Evolutionary conservation across 2,329 filamentous ascomycete genomes (phyloP).

Genomic region (Tolypocladium paradoxum): DNA sequence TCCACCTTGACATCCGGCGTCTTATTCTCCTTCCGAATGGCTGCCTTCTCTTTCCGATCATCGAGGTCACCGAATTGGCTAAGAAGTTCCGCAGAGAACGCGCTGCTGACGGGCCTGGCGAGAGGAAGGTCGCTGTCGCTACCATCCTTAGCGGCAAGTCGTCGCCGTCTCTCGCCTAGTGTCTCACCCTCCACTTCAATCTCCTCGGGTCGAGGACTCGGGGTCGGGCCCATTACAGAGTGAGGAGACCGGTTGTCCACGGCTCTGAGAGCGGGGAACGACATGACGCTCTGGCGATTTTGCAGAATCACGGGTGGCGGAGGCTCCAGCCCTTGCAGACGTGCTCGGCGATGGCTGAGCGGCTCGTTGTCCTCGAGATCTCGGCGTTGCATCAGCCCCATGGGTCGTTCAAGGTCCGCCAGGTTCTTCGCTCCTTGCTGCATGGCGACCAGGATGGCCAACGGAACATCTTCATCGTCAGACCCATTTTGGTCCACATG

Average conservation of each 20-base stretch:
- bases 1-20: constrained; percentile 28
- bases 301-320: constrained; percentile 23
- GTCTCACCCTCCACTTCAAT: constrained; percentile 54
- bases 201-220: constrained; percentile 32
- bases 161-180: constrained; percentile 52
- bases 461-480: constrained; percentile 76
- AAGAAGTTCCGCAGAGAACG: constrained; percentile 61
- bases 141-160: constrained; percentile 48
- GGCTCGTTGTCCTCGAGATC: constrained; percentile 91
- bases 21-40: constrained; percentile 28
- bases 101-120: constrained; percentile 48
- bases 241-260: not conserved
- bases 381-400: constrained; percentile 69
- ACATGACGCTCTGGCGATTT: constrained; percentile 34
- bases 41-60: constrained; percentile 23
- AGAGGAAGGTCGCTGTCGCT: constrained; percentile 34
- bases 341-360: constrained; percentile 62
- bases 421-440: constrained; percentile 40
- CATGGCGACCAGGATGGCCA: constrained; percentile 65
- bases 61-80: constrained; percentile 48
- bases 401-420: constrained; percentile 49
- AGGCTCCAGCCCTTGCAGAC: constrained; percentile 55
- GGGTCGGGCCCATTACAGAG: constrained; percentile 10
- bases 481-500: constrained; percentile 32
- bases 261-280: constrained; percentile 18